Conservation (phyloP, 257 asterid genomes). For the Solanum pennellii region DNA sequence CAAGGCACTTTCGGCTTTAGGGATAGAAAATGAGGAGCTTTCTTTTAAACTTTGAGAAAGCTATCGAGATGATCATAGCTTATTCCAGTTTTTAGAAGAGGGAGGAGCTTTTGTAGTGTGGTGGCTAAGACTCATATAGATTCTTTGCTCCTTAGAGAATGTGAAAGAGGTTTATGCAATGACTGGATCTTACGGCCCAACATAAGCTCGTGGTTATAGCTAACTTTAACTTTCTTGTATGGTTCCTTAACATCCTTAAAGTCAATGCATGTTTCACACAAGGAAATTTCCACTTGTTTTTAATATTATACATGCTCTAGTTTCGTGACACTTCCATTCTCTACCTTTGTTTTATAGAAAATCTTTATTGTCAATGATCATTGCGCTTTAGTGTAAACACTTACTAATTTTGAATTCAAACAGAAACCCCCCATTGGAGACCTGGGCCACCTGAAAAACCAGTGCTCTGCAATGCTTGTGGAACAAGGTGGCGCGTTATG, state of each 20-base stretch:
- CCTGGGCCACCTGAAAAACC: conserved; percentile 18
- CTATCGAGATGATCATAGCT: neutral
- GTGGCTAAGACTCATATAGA: neutral
- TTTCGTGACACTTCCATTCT: neutral
- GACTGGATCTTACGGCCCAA: neutral
- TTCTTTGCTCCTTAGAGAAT: neutral
- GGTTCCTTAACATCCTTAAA: neutral
- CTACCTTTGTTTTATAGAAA: neutral
- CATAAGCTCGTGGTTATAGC: neutral
- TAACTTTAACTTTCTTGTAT: neutral
- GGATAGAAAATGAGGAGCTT: neutral
- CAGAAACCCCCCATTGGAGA: conserved; percentile 19
- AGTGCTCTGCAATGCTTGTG: conserved; percentile 26
- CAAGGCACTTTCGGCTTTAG: neutral
- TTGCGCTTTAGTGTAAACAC: neutral
- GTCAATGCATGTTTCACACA: neutral
- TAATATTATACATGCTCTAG: neutral
- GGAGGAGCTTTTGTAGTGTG: neutral
- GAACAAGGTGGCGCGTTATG: conserved; percentile 13
- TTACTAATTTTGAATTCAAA: neutral
- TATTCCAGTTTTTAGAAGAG: neutral
- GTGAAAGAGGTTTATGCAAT: neutral
- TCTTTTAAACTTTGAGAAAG: neutral
- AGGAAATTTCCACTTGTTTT: neutral
- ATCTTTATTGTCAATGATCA: neutral